phyloP scores from a whole-genome alignment of 225 moss, liverwort and hornwort genomes.

The Takakia lepidozioides region DNA sequence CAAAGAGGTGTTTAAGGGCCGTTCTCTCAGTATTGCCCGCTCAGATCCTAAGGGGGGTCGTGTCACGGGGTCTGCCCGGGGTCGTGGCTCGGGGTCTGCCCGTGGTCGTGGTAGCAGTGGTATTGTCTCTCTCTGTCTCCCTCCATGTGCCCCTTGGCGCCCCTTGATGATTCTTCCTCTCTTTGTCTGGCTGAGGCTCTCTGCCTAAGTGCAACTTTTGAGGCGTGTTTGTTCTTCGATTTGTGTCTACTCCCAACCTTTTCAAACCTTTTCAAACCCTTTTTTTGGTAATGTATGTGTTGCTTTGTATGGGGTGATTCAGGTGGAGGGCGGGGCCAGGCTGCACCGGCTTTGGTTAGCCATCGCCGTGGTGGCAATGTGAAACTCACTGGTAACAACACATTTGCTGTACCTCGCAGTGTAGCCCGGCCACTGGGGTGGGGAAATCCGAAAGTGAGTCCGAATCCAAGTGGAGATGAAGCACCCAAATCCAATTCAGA shows the following conservation, averaged over 20 bases:
- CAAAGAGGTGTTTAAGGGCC: constrained; percentile 66
- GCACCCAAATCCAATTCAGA: constrained; percentile 73
- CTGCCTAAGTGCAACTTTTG: not conserved
- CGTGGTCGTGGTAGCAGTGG: constrained; percentile 29
- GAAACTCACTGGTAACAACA: constrained; percentile 57
- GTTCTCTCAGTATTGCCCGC: constrained; percentile 66
- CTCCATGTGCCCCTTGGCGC: too few relatives aligned
- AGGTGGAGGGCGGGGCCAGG: constrained; percentile 31
- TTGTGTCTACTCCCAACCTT: not conserved
- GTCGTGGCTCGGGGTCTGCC: constrained; percentile 29
- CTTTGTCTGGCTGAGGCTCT: not conserved
- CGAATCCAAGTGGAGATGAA: constrained; percentile 43
- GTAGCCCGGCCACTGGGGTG: constrained; percentile 79
- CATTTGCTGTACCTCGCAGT: constrained; percentile 70
- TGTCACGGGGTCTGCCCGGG: constrained; percentile 37
- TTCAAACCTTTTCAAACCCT: too few relatives aligned
- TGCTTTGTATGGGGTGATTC: not conserved
- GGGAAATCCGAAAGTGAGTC: constrained; percentile 52
- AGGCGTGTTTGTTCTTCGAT: not conserved
- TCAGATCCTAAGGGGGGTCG: constrained; percentile 69
- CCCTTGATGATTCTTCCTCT: not conserved
- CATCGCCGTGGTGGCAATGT: constrained; percentile 85
- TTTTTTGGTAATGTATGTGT: too few relatives aligned
- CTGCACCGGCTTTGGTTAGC: constrained; percentile 33
- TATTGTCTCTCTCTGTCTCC: too few relatives aligned